Percentiles rank a stretch among this genome's conserved stretches.
These are phyloP conservation scores for Epichloe coenophiala DNA, from an alignment of 2,329 filamentous ascomycete genomes.

Conservation along the genomic window DNA sequence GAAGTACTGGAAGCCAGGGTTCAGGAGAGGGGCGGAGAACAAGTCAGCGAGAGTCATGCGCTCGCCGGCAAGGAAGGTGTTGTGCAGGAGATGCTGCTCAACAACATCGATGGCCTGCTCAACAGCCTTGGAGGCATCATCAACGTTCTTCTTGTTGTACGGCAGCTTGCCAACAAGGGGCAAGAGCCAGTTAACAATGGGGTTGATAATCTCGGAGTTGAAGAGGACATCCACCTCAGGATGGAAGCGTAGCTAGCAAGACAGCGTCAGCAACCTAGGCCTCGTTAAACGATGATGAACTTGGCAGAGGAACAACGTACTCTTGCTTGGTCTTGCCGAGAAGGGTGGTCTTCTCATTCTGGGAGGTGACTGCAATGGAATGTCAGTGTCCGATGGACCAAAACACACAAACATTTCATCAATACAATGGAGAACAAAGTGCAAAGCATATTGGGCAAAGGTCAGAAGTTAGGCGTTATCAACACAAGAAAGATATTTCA, in stretches of 20 bases:
- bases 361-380: conserved; percentile 65
- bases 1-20: conserved; percentile 85
- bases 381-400: conserved; percentile 17
- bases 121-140: conserved; percentile 59
- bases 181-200: conserved; percentile 68
- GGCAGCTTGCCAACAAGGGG: conserved; percentile 68
- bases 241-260: conserved; percentile 70
- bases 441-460: conserved; percentile 14
- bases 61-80: conserved; percentile 97
- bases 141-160: conserved; percentile 98
- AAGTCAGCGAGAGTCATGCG: conserved; percentile 93
- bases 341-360: conserved; percentile 99
- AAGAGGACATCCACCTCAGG: conserved; percentile 92
- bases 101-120: conserved; percentile 56
- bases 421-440: background rate
- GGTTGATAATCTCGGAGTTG: conserved; percentile 72
- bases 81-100: conserved; percentile 77
- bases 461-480: conserved; percentile 83
- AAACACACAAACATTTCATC: background rate
- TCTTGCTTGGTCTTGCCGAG: conserved; percentile 99
- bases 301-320: conserved; percentile 33
- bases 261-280: conserved; percentile 11
- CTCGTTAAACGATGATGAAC: background rate
- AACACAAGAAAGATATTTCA: conserved; percentile 67
- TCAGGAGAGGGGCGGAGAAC: conserved; percentile 65